Evolutionary conservation across 257 asterid genomes (phyloP).

Genomic region (Nicotiana obtusifolia): DNA sequence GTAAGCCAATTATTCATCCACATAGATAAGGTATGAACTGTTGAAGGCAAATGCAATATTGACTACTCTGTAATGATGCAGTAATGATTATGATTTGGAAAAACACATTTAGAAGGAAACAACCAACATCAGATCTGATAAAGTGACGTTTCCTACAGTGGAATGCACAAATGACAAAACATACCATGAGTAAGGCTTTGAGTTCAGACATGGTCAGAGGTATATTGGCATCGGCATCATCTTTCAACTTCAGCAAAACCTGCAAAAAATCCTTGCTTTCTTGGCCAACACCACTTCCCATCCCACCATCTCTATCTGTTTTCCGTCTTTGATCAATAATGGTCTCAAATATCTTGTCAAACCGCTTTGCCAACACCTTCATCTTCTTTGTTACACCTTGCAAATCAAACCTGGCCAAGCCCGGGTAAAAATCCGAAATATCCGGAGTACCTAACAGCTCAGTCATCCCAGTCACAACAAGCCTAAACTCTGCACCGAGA

Average conservation of each 20-base stretch:
- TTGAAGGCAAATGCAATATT: not conserved
- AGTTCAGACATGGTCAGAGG: conserved; percentile 55
- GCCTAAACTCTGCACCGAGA: conserved; percentile 54
- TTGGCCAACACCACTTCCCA: conserved; percentile 4
- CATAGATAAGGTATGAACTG: not conserved
- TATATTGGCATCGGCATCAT: conserved; percentile 40
- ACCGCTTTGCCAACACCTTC: conserved; percentile 30
- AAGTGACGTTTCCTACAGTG: not conserved
- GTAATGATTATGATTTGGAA: not conserved
- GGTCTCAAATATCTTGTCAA: conserved; percentile 52
- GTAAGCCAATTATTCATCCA: not conserved
- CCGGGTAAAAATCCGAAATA: conserved; percentile 63
- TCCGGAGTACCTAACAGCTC: conserved; percentile 49
- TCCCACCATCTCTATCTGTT: not conserved
- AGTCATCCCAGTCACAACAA: conserved; percentile 46
- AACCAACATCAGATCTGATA: not conserved
- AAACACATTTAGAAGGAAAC: not conserved
- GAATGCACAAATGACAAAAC: not conserved
- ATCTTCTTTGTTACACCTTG: conserved; percentile 61
- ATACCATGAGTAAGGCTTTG: conserved; percentile 76
- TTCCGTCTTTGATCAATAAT: conserved; percentile 41
- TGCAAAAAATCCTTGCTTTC: conserved; percentile 56
- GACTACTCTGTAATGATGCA: not conserved
- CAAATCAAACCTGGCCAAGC: conserved; percentile 51
- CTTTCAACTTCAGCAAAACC: conserved; percentile 43